Conservation (phyloP, 1,284 basidiomycete genomes). For the Leccinum fuscescens region DNA sequence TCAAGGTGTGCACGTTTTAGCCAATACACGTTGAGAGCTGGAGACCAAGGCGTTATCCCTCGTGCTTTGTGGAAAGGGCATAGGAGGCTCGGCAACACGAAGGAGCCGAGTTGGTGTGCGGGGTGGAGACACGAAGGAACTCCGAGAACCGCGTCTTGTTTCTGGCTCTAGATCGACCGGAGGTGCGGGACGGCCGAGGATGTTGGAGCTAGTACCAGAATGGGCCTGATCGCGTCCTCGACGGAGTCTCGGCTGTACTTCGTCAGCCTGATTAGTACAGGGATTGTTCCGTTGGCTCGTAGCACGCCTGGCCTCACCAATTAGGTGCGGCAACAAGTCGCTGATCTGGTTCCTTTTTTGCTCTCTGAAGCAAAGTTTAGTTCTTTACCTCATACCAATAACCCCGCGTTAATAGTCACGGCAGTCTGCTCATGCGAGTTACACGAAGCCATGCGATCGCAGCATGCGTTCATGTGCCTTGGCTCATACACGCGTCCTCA, state of each 20-base stretch:
- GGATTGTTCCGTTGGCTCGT: constrained; percentile 8
- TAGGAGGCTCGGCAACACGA: constrained; percentile 6
- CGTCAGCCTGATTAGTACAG: constrained; percentile 8
- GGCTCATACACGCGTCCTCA: constrained; percentile 4
- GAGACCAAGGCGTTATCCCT: constrained; percentile 1
- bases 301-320: constrained; percentile 20
- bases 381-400: neutral
- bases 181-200: constrained; percentile 1
- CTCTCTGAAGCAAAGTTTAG: neutral
- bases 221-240: constrained; percentile 19
- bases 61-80: constrained; percentile 14
- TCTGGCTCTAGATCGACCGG: constrained; percentile 16
- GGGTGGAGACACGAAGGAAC: constrained; percentile 10
- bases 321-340: constrained; percentile 18
- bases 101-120: constrained; percentile 9
- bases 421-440: constrained; percentile 1
- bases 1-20: constrained; percentile 22
- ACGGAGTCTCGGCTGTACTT: constrained; percentile 14
- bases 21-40: constrained; percentile 20
- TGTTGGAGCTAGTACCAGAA: constrained; percentile 16
- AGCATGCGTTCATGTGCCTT: constrained; percentile 28
- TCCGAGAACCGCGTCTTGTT: constrained; percentile 19
- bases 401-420: constrained; percentile 16
- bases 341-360: constrained; percentile 13
- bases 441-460: constrained; percentile 18